Base-by-base conservation (phyloP, 1,139 yeast species). In the Taphrina flavorubra region DNA sequence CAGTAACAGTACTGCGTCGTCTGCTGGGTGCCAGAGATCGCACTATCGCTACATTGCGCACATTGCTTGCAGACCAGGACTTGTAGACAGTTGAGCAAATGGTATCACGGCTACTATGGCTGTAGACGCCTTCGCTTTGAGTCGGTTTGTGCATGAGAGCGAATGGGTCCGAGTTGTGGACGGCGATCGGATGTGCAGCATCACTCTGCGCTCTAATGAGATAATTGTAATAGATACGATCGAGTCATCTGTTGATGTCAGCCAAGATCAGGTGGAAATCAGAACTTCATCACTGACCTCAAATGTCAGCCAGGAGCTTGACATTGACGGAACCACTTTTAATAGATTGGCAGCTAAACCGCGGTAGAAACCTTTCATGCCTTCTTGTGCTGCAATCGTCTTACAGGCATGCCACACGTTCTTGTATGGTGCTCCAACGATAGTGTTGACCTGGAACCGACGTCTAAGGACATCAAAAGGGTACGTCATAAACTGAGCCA, bases 251-350 rank as follows among this genome's bases (percentile, higher is more conserved):
- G 98, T 25, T 25, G 31, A 25, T 25, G 31, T 25, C 31, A 25
- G 31, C 31, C 31, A 25, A 25, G 31, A 25, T 25, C 31, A 25
- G 31, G 31, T 25, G 4, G 31, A 25, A 25, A 25, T 25, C 31
- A 4, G 4, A 25, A 25, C 31, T 25, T 25, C 36, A 16, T 14
- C 34, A 36, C 34, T 20, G 7, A 51, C 53, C 77, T 92, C 98
- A 78, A 89, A 92, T 71, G 90, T 86, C 70, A 90, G 81, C 97
- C 97, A 94, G 71, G 92, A 89, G 25, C 92, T 92, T 1, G 98
- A 98, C 94, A 92, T 92, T 8, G 95, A 87, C 0, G 97, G 97
- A 51, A 91, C 90, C 2, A 92, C 95, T 77, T 92, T 92, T 79
- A 91, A 87, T 76, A 92, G 81, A 76, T 92, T 92, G 1, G 97